Evolutionary conservation across 345 rosid genomes (phyloP).

Genomic region (Orychophragmus violaceus): DNA sequence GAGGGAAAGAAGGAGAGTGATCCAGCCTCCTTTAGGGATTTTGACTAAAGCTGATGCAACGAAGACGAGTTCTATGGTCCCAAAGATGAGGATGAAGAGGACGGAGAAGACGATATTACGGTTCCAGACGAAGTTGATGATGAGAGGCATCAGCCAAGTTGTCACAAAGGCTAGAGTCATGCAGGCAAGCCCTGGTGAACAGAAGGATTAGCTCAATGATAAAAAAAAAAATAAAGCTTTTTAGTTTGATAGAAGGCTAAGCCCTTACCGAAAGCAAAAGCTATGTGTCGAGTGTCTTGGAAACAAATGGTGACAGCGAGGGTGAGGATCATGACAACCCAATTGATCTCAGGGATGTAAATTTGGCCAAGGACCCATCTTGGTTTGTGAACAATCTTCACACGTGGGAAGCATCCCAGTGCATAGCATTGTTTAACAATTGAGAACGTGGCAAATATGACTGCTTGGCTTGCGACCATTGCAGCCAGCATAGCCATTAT

Average conservation of each 20-base stretch:
- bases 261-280: constrained; percentile 77
- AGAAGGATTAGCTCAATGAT: constrained; percentile 4
- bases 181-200: constrained; percentile 68
- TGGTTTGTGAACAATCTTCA: constrained; percentile 83
- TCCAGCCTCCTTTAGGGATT: constrained; percentile 80
- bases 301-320: constrained; percentile 58
- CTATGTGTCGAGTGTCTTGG: constrained; percentile 53
- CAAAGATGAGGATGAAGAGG: constrained; percentile 53
- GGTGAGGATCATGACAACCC: constrained; percentile 88
- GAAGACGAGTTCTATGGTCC: constrained; percentile 62
- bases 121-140: constrained; percentile 67
- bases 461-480: constrained; percentile 81
- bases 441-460: constrained; percentile 69
- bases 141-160: constrained; percentile 65
- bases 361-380: constrained; percentile 79
- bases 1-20: constrained; percentile 55
- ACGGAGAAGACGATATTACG: constrained; percentile 44
- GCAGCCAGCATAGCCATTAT: constrained; percentile 73
- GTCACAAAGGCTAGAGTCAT: constrained; percentile 58
- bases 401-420: constrained; percentile 87
- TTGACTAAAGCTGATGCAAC: constrained; percentile 50
- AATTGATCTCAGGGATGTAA: constrained; percentile 92
- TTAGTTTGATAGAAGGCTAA: background rate
- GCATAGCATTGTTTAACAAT: constrained; percentile 77
- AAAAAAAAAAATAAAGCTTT: background rate